Evolutionary conservation across 2,329 filamentous ascomycete species (phyloP).

Genomic region (Colletotrichum camelliae): DNA sequence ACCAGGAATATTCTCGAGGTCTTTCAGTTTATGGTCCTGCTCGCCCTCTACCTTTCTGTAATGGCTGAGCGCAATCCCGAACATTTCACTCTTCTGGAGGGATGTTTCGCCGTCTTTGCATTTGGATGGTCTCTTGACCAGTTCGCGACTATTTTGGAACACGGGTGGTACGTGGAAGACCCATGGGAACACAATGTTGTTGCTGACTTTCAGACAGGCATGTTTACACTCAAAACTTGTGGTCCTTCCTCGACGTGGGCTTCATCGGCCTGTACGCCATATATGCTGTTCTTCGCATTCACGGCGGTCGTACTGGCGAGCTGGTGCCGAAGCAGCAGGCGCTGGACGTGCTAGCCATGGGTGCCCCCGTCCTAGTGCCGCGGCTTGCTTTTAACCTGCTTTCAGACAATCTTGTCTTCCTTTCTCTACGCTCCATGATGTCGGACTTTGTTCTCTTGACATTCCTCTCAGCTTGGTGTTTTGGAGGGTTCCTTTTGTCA

Average conservation of each 20-base stretch:
- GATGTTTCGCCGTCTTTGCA: conserved; percentile 74
- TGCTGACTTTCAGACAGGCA: conserved; percentile 53
- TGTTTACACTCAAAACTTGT: conserved; percentile 86
- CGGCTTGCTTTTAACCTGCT: conserved; percentile 83
- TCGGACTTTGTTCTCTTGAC: conserved; percentile 82
- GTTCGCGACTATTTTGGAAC: conserved; percentile 77
- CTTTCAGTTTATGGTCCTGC: conserved; percentile 73
- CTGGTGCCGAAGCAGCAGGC: conserved; percentile 66
- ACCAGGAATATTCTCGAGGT: conserved; percentile 79
- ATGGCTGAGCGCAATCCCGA: conserved; percentile 73
- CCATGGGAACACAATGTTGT: neutral
- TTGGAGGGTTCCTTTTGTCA: conserved; percentile 80
- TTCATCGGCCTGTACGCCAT: conserved; percentile 75
- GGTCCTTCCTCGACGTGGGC: conserved; percentile 84
- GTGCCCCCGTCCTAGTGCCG: conserved; percentile 78
- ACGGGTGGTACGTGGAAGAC: conserved; percentile 60
- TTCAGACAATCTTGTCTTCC: conserved; percentile 83
- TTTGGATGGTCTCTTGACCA: conserved; percentile 83
- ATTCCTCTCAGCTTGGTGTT: conserved; percentile 80
- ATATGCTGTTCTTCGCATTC: conserved; percentile 72
- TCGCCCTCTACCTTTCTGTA: conserved; percentile 72
- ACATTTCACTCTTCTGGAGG: conserved; percentile 62
- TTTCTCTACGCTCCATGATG: conserved; percentile 85
- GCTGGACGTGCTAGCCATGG: conserved; percentile 80
- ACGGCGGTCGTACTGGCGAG: conserved; percentile 60